Percentiles rank a stretch among this genome's conserved stretches.
phyloP scores from a whole-genome alignment of 1,139 yeast species.

The Protomyces arabidopsidicola region DNA sequence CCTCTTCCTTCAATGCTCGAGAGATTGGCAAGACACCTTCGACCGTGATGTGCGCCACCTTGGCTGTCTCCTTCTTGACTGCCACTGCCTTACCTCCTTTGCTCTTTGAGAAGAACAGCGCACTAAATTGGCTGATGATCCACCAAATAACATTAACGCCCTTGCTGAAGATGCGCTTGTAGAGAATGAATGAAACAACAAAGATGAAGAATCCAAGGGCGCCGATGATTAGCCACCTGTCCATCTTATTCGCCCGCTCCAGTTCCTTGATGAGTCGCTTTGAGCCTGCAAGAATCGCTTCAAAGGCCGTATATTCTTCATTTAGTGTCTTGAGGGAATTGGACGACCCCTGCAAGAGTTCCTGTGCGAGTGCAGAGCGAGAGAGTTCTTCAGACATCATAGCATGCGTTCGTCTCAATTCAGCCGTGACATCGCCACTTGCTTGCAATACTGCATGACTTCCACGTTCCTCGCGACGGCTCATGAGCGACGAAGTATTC shows the following conservation, averaged over 20 bases:
- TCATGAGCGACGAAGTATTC: not conserved
- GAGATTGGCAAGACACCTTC: not conserved
- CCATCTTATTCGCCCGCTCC: conserved; percentile 61
- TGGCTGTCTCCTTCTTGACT: not conserved
- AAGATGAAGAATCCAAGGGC: conserved; percentile 48
- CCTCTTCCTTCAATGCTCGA: not conserved
- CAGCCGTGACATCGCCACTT: conserved; percentile 26
- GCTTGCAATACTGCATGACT: conserved; percentile 15
- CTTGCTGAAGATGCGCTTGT: conserved; percentile 13
- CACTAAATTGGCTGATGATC: not conserved
- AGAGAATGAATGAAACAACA: conserved; percentile 14
- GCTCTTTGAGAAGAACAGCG: not conserved
- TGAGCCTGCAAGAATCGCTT: conserved; percentile 53
- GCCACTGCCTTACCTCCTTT: not conserved
- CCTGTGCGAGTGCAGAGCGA: conserved; percentile 59
- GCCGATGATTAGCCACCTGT: conserved; percentile 55
- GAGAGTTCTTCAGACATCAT: conserved; percentile 37
- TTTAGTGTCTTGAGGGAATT: conserved; percentile 50
- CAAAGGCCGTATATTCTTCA: conserved; percentile 51
- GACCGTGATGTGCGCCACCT: not conserved
- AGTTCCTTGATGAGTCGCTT: conserved; percentile 56
- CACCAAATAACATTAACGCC: conserved; percentile 20
- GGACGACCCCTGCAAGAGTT: conserved; percentile 57
- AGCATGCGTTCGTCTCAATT: conserved; percentile 24
- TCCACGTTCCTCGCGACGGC: conserved; percentile 1